Evolutionary conservation across 1,284 basidiomycete genomes (phyloP).

Genomic region (Phellopilus nigrolimitatus): DNA sequence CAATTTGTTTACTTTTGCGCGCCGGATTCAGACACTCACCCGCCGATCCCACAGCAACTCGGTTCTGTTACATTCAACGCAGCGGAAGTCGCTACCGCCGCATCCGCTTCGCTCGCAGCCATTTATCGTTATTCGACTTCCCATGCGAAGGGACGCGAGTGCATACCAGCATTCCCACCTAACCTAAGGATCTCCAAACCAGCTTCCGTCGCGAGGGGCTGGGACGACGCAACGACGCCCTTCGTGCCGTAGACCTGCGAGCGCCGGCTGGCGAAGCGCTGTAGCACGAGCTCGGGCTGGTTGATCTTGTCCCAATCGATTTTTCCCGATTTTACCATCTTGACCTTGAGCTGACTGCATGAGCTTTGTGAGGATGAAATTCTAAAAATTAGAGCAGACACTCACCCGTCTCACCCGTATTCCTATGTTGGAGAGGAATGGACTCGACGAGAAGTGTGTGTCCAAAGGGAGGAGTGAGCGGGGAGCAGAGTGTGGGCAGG

Average conservation of each 20-base stretch:
- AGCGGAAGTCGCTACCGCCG: constrained; percentile 77
- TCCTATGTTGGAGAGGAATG: no score
- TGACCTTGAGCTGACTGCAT: no score
- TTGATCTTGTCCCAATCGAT: constrained; percentile 69
- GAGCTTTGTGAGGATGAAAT: no score
- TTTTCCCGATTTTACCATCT: constrained; percentile 30
- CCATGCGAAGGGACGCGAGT: not conserved
- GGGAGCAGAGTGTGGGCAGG: no score
- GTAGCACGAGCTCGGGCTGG: constrained; percentile 52
- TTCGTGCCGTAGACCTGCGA: constrained; percentile 83
- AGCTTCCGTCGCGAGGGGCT: constrained; percentile 85
- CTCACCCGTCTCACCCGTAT: no score
- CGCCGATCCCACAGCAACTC: constrained; percentile 76
- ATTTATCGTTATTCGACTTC: not conserved
- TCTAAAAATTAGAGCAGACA: no score
- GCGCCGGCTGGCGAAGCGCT: constrained; percentile 63
- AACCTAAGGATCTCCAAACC: constrained; percentile 85
- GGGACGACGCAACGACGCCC: constrained; percentile 84
- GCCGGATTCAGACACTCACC: constrained; percentile 39
- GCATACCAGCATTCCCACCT: constrained; percentile 86
- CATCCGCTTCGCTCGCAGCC: constrained; percentile 39
- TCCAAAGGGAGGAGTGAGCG: no score
- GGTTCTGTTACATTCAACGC: constrained; percentile 89
- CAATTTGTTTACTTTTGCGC: not conserved
- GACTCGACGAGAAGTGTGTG: no score